Conservation (phyloP, 495 filamentous ascomycete species). For the Podospora sp. region DNA sequence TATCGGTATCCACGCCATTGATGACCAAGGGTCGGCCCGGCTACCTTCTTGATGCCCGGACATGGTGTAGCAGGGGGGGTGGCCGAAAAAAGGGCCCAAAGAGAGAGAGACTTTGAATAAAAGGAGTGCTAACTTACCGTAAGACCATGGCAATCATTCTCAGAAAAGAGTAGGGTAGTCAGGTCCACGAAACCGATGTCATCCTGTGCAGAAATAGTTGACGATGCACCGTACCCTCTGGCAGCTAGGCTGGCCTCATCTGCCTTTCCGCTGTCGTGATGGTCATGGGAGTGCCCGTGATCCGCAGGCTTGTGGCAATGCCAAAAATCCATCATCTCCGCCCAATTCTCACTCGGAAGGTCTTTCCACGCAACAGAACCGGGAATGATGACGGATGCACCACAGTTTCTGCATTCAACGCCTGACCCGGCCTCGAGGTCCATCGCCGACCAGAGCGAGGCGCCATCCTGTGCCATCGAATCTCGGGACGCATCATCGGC, state of each 20-base stretch:
- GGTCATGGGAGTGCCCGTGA: constrained; percentile 35
- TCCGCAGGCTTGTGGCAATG: constrained; percentile 90
- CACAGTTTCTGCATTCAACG: constrained; percentile 70
- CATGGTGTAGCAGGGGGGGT: not conserved
- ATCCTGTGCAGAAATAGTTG: constrained; percentile 61
- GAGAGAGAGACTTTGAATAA: constrained; percentile 8
- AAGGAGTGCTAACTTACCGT: constrained; percentile 57
- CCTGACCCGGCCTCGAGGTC: constrained; percentile 56
- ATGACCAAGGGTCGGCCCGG: constrained; percentile 57
- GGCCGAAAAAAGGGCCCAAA: constrained; percentile 17
- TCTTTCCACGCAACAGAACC: constrained; percentile 80
- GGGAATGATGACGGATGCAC: constrained; percentile 43
- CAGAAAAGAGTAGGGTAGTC: constrained; percentile 69
- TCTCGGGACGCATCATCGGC: constrained; percentile 18
- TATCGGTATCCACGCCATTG: constrained; percentile 81
- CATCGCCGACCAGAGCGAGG: constrained; percentile 71
- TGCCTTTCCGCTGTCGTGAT: constrained; percentile 31
- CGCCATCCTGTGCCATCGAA: constrained; percentile 34
- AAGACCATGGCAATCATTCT: constrained; percentile 62
- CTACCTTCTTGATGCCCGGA: constrained; percentile 87
- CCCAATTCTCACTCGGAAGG: constrained; percentile 94
- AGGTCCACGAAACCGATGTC: constrained; percentile 78
- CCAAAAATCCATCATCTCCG: constrained; percentile 99
- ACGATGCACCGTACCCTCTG: constrained; percentile 77
- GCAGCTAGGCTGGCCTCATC: constrained; percentile 50